phyloP scores from a whole-genome alignment of 2,329 filamentous ascomycete species.

The Helotiales sp. region DNA sequence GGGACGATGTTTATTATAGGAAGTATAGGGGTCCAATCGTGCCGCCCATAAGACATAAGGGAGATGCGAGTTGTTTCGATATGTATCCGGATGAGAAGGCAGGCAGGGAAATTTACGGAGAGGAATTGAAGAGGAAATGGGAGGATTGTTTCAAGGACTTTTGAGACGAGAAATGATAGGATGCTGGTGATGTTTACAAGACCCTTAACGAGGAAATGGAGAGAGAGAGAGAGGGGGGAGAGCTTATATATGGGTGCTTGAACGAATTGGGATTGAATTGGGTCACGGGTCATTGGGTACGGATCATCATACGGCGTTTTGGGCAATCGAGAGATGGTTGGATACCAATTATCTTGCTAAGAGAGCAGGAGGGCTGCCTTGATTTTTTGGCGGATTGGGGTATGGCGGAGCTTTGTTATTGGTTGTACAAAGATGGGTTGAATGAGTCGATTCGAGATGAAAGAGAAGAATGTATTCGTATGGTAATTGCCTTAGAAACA shows the following conservation, averaged over 20 bases:
- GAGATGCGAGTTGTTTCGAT: slow-evolving; percentile 81
- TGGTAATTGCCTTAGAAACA: too few relatives aligned
- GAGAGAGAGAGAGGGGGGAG: not conserved
- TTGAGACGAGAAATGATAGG: slow-evolving; percentile 36
- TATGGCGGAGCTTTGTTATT: not conserved
- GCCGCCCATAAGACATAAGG: slow-evolving; percentile 69
- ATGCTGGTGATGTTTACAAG: too few relatives aligned
- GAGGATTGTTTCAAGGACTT: slow-evolving; percentile 73
- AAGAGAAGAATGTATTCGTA: not conserved
- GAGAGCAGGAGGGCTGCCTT: not conserved
- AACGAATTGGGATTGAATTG: not conserved
- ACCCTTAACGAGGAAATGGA: not conserved
- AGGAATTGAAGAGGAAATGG: slow-evolving; percentile 67
- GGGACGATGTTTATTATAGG: slow-evolving; percentile 69
- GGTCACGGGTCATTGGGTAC: too few relatives aligned
- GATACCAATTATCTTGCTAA: not conserved
- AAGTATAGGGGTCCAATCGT: slow-evolving; percentile 69
- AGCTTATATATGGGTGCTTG: not conserved
- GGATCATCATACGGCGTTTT: not conserved
- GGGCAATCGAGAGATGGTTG: not conserved
- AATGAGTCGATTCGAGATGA: not conserved
- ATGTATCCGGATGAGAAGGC: slow-evolving; percentile 76
- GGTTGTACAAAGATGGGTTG: too few relatives aligned
- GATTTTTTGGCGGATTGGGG: too few relatives aligned
- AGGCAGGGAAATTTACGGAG: slow-evolving; percentile 64